Evolutionary conservation across 2,329 filamentous ascomycete genomes (phyloP).

Genomic region (Lachnellula subtilissima): DNA sequence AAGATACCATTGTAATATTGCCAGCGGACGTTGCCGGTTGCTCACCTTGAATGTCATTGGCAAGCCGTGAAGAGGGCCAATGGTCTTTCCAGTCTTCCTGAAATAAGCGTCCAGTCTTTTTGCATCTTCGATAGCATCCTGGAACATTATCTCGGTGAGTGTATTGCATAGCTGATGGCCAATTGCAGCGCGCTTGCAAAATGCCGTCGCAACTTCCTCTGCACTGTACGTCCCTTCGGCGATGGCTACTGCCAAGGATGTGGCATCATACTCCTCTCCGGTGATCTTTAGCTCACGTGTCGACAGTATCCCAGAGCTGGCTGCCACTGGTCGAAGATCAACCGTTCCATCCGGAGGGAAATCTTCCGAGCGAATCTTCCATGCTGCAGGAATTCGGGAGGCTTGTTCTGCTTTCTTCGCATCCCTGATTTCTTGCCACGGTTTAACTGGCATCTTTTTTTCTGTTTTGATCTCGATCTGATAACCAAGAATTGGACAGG

Average conservation of each 20-base stretch:
- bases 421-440: conserved; percentile 17
- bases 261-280: conserved; percentile 26
- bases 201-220: conserved; percentile 40
- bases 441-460: background rate
- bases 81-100: conserved; percentile 34
- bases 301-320: conserved; percentile 22
- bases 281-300: conserved; percentile 26
- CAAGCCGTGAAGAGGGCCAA: conserved; percentile 59
- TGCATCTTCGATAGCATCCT: conserved; percentile 41
- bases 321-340: conserved; percentile 24
- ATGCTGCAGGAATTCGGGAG: conserved; percentile 24
- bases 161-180: conserved; percentile 44
- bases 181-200: conserved; percentile 46
- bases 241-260: conserved; percentile 23
- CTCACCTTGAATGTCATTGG: conserved; percentile 42
- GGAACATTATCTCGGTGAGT: conserved; percentile 46
- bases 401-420: conserved; percentile 23
- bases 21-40: background rate
- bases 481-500: no score
- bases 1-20: background rate
- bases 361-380: conserved; percentile 23
- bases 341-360: conserved; percentile 14
- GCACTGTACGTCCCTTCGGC: conserved; percentile 18
- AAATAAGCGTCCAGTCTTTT: conserved; percentile 41
- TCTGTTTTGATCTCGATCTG: no score